Base-by-base conservation (phyloP, 2,329 filamentous ascomycete genomes). In the Scytalidium sp. region DNA sequence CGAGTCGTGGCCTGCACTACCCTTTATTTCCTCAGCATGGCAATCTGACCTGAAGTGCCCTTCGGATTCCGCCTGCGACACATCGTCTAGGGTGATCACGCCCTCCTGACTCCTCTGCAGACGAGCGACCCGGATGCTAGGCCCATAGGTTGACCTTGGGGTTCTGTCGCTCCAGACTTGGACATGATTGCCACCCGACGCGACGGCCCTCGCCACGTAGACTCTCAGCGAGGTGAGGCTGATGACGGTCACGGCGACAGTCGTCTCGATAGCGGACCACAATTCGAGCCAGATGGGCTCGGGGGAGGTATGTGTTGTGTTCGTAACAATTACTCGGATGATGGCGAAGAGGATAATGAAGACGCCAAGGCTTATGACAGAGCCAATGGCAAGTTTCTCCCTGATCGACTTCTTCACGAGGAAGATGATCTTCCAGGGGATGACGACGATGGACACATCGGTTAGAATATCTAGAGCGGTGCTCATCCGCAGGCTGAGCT, bases 241-340 rank as follows among this genome's bases (percentile, higher is more conserved):
- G 19, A 46, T 32, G 29, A 46, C 27, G 19, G 36, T 39, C 19
- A 46, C 45, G 15, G 45, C 45, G 45, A 46, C 39, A 21, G 45
- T 36, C n/a, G 29, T 46, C 19, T 46, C 45, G 19, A 46, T 46
- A 4, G 45, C 27, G 5, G 45, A 46, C 45, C 45, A 46, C 15
- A 46, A 19, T 17, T 25, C 45, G 27, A 46, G 45, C 45, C 29
- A 46, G 29, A 46, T 40, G 9, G 36, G 25, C 36, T 46, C 45
- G 13, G 45, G 45, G 19, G 27, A 32, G 5, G 45, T 46, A 29
- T 32, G 19, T 20, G 45, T 39, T 15, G 29, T 46, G 27, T 46
- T 46, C 17, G 29, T 46, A 19, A 46, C 45, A 17, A 46, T 46
- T 25, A 46, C 32, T n/a, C 45, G 29, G 45, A 46, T 29, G 25